A percentile compares a stretch with the other conserved stretches of the same genome.
phyloP scores from a whole-genome alignment of 2,329 filamentous ascomycete species.

The Fusarium torulosum region DNA sequence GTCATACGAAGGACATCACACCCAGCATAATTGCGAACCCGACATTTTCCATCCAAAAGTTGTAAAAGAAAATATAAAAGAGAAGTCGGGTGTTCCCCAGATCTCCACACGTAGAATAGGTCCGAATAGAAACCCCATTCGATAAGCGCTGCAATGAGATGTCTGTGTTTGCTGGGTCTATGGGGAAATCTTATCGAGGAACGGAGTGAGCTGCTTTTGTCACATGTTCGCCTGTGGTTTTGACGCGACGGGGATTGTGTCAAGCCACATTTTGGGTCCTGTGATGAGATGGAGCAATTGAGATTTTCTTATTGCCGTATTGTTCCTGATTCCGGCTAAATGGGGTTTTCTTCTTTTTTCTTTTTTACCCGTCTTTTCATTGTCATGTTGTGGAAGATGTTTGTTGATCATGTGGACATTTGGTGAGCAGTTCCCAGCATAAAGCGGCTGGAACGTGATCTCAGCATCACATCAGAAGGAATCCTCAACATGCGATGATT shows the following conservation, averaged over 20 bases:
- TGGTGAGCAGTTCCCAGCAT: not conserved
- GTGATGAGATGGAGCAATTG: not conserved
- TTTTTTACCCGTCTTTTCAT: too few species aligned
- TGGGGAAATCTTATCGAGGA: constrained; percentile 5
- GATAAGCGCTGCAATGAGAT: constrained; percentile 36
- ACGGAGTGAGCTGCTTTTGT: constrained; percentile 1
- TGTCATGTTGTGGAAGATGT: not conserved
- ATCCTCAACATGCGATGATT: too few species aligned
- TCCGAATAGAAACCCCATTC: constrained; percentile 16
- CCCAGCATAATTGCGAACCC: constrained; percentile 16
- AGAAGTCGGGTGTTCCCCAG: constrained; percentile 15
- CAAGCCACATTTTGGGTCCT: constrained; percentile 3
- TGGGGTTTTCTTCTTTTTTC: not conserved
- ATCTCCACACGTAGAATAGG: constrained; percentile 36
- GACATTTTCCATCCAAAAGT: not conserved
- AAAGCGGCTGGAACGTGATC: too few species aligned
- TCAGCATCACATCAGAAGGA: not conserved
- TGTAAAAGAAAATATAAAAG: not conserved
- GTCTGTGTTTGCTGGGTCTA: constrained; percentile 3
- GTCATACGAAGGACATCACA: constrained; percentile 13
- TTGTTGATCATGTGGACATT: not conserved
- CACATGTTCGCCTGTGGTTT: constrained; percentile 14
- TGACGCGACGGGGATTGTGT: not conserved
- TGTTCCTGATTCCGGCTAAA: constrained; percentile 25
- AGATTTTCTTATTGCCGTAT: too few species aligned